Base-by-base conservation (phyloP, 805 yeast genomes). In the Cyberlindnera maritima region DNA sequence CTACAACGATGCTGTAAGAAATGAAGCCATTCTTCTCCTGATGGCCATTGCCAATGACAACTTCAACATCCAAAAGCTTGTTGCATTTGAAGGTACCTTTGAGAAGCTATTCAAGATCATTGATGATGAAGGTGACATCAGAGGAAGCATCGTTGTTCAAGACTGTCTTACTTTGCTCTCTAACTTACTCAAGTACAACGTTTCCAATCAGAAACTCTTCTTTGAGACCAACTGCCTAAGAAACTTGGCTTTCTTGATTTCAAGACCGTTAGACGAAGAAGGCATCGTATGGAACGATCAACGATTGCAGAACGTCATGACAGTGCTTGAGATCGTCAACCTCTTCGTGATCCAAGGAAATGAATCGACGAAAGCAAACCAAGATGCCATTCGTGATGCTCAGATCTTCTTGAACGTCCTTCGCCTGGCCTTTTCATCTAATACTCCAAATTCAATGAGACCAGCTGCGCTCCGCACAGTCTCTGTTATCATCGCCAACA, bases 51-150 rank as follows among this genome's bases (percentile, higher is more conserved):
- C 83, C 12, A 83, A 83, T 56, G 85, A 87, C 49, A 88, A 89
- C 57, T 80, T 83, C 49, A 92, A 88, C 63, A 82, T 92, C 28
- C 99, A 94, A 63, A 91, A 90, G 59, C 69, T 94, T 17, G 95
- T 95, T 10, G 99, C 96, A 0, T 94, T 94, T 61, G 97, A 94
- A 62, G 91, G 88, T 55, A 85, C 95, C 0, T 91, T 94, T 60
- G 97, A 89, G 51, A 80, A 75, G 50, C 66, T 90, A 12, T 91
- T 92, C 58, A 74, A 71, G n/a, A 85, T 94, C 13, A 81, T 92
- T 20, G 82, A 80, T 14, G 86, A 81, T 52, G 97, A 91, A 64
- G 97, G 96, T 28, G 96, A 96, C 3, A 75, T 89, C 14, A 76
- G 90, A 44, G 97, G 96, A 10, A 88, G 94, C 17, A 75, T 89